Evolutionary conservation across 116 monocot species (phyloP), one percentile per base, ranked within the genome.

Genomic region (Cymodocea nodosa): DNA sequence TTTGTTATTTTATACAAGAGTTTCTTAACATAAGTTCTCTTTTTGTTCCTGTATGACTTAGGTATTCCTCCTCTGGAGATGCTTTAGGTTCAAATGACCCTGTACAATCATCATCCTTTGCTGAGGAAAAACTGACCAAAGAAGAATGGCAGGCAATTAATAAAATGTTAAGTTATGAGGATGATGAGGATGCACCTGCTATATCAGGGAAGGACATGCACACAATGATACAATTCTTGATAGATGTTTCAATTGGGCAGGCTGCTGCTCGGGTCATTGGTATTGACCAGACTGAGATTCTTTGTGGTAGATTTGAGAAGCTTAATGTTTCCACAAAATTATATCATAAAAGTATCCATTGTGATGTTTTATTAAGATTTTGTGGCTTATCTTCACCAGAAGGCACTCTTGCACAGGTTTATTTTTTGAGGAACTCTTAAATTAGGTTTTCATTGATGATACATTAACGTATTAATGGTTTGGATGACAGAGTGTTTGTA

Each of bases 141-240:
- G 87, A 97, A 86, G 97, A 97, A 70, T 97, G 97, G 92, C 80
- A 89, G 71, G 79, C 80, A 51, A 71, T 97, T 64, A 87, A 97
- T 72, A 88, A 91, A 72, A 62, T 97, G 62, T 61, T 97, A 68
- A 97, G 85, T 71, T 87, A 75, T 70, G 83, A 91, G 62, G 57
- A 55, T 52, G 85, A 97, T 62, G 97, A 91, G 52, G 85, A 88
- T 65, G 58, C 10, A 2, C 56, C 69, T 67, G 59, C 23, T 40
- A 25, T 68, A 36, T n/a, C 60, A 57, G 87, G 82, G 12, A 92
- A 92, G 70, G 85, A 81, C 52, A 59, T 76, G 35, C 81, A 79
- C 63, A 80, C 72, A 59, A 72, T 78, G 73, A 80, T 91, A 52
- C 78, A 70, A 11, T 83, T 84, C 51, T 75, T 82, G 23, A 56